A percentile compares a stretch with the other conserved stretches of the same genome.
Evolutionary conservation across 768 basidiomycete species (phyloP).

Genomic region (Amanita subjunquillea): DNA sequence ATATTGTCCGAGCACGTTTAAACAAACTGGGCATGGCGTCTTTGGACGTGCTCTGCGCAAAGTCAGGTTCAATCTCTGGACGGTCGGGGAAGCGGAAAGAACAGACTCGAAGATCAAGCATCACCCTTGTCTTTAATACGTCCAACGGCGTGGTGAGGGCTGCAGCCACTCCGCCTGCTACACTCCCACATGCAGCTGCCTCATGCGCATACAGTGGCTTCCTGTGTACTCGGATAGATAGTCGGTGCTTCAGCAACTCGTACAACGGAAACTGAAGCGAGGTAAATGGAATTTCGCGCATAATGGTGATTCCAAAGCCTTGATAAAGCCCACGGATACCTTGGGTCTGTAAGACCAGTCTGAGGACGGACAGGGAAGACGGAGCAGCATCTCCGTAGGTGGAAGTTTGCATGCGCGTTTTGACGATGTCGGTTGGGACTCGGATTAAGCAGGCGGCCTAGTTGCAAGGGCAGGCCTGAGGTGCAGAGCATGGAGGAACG

Average conservation of each 20-base stretch:
- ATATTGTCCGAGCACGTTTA: conserved; percentile 55
- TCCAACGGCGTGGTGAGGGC: conserved; percentile 90
- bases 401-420: conserved; percentile 84
- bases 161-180: conserved; percentile 87
- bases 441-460: conserved; percentile 90
- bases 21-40: conserved; percentile 44
- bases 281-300: conserved; percentile 79
- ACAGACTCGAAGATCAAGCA: conserved; percentile 81
- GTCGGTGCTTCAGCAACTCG: conserved; percentile 67
- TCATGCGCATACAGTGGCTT: conserved; percentile 55
- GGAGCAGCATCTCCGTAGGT: conserved; percentile 47
- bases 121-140: conserved; percentile 93
- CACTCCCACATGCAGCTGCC: conserved; percentile 81
- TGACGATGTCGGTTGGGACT: conserved; percentile 94
- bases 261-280: conserved; percentile 95
- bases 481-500: conserved; percentile 12
- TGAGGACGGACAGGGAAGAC: conserved; percentile 54
- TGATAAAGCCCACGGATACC: conserved; percentile 79
- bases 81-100: not conserved
- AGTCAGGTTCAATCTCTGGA: not conserved
- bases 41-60: conserved; percentile 35
- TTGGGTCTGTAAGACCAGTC: conserved; percentile 42
- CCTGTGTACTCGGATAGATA: conserved; percentile 44
- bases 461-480: not conserved
- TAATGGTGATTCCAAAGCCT: conserved; percentile 77